Base-by-base conservation (phyloP, 192 early-diverging fungal genomes). In the Backusella parvicylindrica region DNA sequence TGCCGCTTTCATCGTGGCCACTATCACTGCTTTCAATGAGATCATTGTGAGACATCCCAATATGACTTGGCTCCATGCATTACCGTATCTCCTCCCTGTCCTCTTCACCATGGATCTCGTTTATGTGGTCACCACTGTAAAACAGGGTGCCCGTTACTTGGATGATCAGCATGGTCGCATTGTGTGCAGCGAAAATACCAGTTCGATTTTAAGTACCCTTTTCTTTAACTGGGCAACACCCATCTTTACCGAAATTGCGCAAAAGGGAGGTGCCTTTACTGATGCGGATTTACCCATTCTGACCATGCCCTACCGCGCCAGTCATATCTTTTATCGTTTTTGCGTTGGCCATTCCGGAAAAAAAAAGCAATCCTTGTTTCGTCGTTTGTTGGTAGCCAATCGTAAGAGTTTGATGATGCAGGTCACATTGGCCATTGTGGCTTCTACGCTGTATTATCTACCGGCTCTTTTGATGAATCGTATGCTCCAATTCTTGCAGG, bases 251-350 rank as follows among this genome's bases (percentile, higher is more conserved):
- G 32, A 77, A 73, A 12, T 63, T 65, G 26, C 98, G 56, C 94
- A 95, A 26, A 94, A 92, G 69, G 96, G 81, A 79, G 97, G 94
- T 50, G 96, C 96, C 86, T 98, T 94, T 78, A 90, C 75, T 38
- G 83, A 82, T 18, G 83, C 83, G 32, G 85, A 81, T 31, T 69
- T 77, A 28, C 74, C 64, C 30, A 68, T 64, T 26, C 74, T 77
- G 32, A n/a, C 66, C 18, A 18, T 33, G 21, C 9, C 23, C 26
- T 69, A 76, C 23, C 77, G 81, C 11, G 73, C 82, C 18, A 53
- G 53, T 6, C 67, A 68, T 18, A 41, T 84, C 1, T 86, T 79
- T 74, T 69, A 82, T 26, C 71, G 68, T 9, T 82, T 83, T 38
- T 40, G 50, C 16, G n/a, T 68, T 60, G 70, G 70, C 30, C 65